phyloP scores from a whole-genome alignment of 2,329 filamentous ascomycete species.

The Pseudopithomyces maydicus region DNA sequence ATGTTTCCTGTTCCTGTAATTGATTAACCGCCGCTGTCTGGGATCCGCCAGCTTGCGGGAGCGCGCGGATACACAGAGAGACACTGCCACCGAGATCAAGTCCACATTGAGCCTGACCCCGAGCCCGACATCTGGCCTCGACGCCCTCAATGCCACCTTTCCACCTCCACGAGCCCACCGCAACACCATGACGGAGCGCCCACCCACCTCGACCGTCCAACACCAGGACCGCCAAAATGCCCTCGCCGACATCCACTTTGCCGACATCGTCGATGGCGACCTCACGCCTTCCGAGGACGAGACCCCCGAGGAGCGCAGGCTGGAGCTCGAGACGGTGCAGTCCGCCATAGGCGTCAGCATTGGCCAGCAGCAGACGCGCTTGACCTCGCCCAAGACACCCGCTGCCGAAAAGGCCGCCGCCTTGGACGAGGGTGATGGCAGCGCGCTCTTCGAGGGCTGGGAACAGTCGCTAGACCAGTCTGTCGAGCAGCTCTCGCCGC shows the following conservation, averaged over 20 bases:
- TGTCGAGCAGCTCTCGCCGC: slow-evolving; percentile 15
- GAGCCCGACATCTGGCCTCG: slow-evolving; percentile 3
- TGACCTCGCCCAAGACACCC: slow-evolving; percentile 62
- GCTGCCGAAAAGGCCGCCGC: slow-evolving; percentile 64
- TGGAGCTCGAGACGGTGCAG: slow-evolving; percentile 47
- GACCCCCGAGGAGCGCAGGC: slow-evolving; percentile 30
- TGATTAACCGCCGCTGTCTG: neutral
- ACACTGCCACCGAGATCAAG: slow-evolving; percentile 17
- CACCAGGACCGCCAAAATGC: slow-evolving; percentile 39
- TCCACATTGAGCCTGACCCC: slow-evolving; percentile 5
- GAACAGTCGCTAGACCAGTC: slow-evolving; percentile 36
- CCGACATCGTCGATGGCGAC: slow-evolving; percentile 44
- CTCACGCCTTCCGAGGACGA: slow-evolving; percentile 55
- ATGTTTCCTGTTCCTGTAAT: neutral
- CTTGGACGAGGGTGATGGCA: slow-evolving; percentile 53
- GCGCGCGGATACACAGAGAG: slow-evolving; percentile 13
- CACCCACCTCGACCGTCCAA: slow-evolving; percentile 4
- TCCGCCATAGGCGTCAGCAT: slow-evolving; percentile 64
- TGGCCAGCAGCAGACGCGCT: slow-evolving; percentile 59
- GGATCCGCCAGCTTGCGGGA: slow-evolving; percentile 9
- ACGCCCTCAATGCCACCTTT: neutral
- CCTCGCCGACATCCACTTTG: slow-evolving; percentile 49
- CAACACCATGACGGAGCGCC: slow-evolving; percentile 25
- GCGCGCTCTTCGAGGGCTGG: slow-evolving; percentile 54
- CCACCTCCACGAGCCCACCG: slow-evolving; percentile 10